Conservation (phyloP, 2,329 filamentous ascomycete species). For the Thielaviopsis euricoi region DNA sequence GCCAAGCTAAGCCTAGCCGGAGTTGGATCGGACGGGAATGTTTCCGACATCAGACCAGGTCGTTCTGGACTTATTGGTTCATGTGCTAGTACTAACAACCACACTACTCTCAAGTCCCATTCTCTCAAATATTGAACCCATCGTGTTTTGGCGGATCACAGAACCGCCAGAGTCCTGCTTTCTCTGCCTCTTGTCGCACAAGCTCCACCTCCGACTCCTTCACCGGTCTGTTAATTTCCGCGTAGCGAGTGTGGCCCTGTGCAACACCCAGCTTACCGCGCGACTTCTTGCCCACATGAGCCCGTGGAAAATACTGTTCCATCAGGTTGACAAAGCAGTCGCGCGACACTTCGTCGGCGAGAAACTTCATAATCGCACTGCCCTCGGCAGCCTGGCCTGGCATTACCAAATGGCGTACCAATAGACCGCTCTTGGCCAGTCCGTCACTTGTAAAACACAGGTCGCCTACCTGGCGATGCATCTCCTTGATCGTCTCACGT, state of each 20-base stretch:
- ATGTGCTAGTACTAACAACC: too few relatives aligned
- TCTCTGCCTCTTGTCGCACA: conserved; percentile 50
- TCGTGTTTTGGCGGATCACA: conserved; percentile 43
- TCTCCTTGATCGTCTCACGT: conserved; percentile 59
- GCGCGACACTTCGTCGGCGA: conserved; percentile 54
- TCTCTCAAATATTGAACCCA: conserved; percentile 30
- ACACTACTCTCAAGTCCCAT: too few relatives aligned
- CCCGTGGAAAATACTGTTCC: conserved; percentile 73
- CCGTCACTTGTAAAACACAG: conserved; percentile 68
- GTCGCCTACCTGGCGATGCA: conserved; percentile 71
- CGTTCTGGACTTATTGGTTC: too few relatives aligned
- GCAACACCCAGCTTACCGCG: conserved; percentile 19
- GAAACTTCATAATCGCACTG: conserved; percentile 55
- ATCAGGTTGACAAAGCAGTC: conserved; percentile 76
- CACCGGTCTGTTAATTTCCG: conserved; percentile 62
- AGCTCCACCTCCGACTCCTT: conserved; percentile 45
- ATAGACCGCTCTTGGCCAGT: conserved; percentile 59
- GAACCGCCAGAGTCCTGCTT: conserved; percentile 64
- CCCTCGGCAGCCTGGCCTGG: conserved; percentile 62
- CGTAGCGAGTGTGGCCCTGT: conserved; percentile 42
- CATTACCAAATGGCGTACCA: conserved; percentile 74
- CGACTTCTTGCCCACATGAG: conserved; percentile 60
- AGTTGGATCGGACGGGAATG: too few relatives aligned
- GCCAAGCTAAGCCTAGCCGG: too few relatives aligned
- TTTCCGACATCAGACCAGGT: too few relatives aligned